Evolutionary conservation across 345 rosid species (phyloP).

Genomic region (Rhodomyrtus tomentosa): DNA sequence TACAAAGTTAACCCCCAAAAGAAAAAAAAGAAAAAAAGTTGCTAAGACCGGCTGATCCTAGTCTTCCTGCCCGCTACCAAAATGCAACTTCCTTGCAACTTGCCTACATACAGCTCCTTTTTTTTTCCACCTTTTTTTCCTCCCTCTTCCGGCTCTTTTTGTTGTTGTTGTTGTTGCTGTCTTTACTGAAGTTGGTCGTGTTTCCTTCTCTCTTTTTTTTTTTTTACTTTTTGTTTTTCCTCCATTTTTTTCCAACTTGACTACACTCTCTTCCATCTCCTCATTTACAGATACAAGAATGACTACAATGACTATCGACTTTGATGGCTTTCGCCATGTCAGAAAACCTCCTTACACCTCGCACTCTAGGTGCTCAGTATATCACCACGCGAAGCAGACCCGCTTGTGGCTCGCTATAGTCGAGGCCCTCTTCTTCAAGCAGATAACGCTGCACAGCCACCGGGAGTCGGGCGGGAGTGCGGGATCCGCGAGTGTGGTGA

Average conservation of each 20-base stretch:
- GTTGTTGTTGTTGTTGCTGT: neutral
- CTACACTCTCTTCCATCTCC: constrained; percentile 34
- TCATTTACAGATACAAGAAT: constrained; percentile 44
- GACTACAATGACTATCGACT: constrained; percentile 10
- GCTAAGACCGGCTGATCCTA: constrained; percentile 6
- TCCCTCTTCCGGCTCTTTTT: neutral
- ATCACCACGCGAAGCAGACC: constrained; percentile 91
- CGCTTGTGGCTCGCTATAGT: constrained; percentile 79
- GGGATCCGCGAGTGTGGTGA: constrained; percentile 86
- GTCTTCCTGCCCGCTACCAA: constrained; percentile 31
- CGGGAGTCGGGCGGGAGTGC: constrained; percentile 90
- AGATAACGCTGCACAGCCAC: constrained; percentile 80
- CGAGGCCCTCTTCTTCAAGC: constrained; percentile 90
- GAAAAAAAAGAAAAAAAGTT: constrained; percentile 1
- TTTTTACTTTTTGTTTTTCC: neutral
- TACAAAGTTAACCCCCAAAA: constrained; percentile 12
- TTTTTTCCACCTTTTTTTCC: constrained; percentile 1
- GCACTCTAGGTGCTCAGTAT: constrained; percentile 27
- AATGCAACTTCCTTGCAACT: constrained; percentile 7
- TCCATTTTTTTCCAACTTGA: constrained; percentile 7
- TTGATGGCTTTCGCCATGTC: constrained; percentile 20
- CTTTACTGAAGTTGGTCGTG: neutral
- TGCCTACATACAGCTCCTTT: neutral
- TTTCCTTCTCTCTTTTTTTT: neutral
- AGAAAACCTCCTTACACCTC: constrained; percentile 30